phyloP scores from a whole-genome alignment of 331 rosid species.

The Malus hybrid region DNA sequence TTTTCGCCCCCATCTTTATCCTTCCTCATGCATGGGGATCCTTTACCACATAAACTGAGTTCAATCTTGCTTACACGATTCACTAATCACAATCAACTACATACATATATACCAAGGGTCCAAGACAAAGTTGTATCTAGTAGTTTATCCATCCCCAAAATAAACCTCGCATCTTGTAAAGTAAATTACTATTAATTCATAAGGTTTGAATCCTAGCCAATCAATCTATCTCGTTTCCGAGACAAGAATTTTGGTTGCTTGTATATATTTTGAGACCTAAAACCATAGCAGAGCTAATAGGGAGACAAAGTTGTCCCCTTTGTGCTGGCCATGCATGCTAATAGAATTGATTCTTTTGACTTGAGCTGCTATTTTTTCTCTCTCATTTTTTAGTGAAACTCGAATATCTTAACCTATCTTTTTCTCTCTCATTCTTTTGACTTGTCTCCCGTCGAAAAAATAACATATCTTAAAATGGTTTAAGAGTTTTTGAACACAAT shows the following conservation, averaged over 20 bases:
- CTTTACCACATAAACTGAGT: background rate
- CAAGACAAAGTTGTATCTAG: background rate
- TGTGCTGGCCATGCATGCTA: background rate
- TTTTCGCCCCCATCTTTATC: background rate
- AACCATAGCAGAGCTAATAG: background rate
- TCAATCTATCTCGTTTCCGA: background rate
- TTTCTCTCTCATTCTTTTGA: background rate
- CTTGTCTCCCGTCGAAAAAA: too few species aligned
- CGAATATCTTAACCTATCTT: background rate
- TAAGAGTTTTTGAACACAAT: too few species aligned
- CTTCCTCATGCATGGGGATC: background rate
- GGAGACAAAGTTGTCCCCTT: constrained; percentile 7
- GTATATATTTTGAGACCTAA: background rate
- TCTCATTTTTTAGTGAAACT: background rate
- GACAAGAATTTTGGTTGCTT: background rate
- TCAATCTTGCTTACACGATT: background rate
- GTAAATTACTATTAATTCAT: background rate
- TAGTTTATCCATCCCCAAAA: background rate
- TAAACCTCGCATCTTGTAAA: background rate
- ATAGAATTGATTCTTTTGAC: too few species aligned
- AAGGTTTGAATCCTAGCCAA: background rate
- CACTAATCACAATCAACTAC: background rate
- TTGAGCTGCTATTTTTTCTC: background rate
- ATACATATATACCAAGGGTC: background rate
- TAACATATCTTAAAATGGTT: too few species aligned